These are phyloP conservation scores for Populus davidiana DNA, from an alignment of 345 rosid genomes.

Conservation along the genomic window DNA sequence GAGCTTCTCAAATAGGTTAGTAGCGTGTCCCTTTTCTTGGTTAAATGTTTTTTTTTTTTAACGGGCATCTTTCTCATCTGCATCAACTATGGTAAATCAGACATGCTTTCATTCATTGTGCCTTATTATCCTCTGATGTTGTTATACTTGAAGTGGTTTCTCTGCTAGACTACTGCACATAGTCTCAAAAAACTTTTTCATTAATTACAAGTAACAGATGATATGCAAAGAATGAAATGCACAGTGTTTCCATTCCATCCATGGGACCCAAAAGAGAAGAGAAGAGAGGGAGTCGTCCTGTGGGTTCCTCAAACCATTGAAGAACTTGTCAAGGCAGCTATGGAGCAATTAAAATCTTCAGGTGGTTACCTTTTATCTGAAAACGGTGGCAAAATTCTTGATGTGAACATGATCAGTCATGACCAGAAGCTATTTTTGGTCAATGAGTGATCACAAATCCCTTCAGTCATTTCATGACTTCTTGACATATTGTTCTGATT, in stretches of 20 bases:
- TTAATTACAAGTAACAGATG: constrained; percentile 13
- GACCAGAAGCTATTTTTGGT: constrained; percentile 60
- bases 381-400: constrained; percentile 57
- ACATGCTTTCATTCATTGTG: too few relatives aligned
- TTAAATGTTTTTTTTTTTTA: too few relatives aligned
- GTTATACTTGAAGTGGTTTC: background rate
- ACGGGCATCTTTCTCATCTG: too few relatives aligned
- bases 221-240: constrained; percentile 44
- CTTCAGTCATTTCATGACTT: too few relatives aligned
- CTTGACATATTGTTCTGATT: too few relatives aligned
- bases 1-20: constrained; percentile 42
- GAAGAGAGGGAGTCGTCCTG: constrained; percentile 51
- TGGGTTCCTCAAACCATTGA: constrained; percentile 71
- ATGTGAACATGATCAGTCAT: constrained; percentile 52
- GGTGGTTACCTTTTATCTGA: constrained; percentile 45
- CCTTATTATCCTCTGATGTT: background rate
- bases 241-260: constrained; percentile 61
- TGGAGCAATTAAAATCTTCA: constrained; percentile 31
- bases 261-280: constrained; percentile 39
- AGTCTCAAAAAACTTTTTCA: background rate
- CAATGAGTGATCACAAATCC: background rate
- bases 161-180: background rate
- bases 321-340: constrained; percentile 49
- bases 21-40: background rate
- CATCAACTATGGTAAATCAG: too few relatives aligned